Percentiles rank a stretch among this genome's conserved stretches.
phyloP scores from a whole-genome alignment of 2,329 filamentous ascomycete genomes.

The Monilinia laxa region DNA sequence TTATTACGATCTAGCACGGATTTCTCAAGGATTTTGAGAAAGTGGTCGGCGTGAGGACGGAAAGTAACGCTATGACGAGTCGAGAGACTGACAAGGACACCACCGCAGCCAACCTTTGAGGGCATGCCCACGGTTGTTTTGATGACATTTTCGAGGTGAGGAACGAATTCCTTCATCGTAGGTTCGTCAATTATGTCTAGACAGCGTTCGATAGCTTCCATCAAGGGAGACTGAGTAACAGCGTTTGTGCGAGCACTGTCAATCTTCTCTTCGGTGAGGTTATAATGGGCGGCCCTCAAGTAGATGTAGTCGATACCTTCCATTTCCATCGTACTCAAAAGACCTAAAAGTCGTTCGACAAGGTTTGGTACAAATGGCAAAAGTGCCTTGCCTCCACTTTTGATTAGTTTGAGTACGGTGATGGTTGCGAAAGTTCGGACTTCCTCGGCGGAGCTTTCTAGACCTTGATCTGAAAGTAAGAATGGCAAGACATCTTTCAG shows the following conservation, averaged over 20 bases:
- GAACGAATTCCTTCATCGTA: conserved; percentile 73
- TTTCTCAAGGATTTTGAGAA: conserved; percentile 76
- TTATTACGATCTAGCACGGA: conserved; percentile 89
- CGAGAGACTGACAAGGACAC: conserved; percentile 80
- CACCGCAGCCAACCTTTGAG: conserved; percentile 87
- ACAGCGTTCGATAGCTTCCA: conserved; percentile 86
- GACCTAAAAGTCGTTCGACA: conserved; percentile 74
- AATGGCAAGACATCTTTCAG: conserved; percentile 87
- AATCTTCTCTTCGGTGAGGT: conserved; percentile 83
- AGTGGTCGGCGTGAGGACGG: conserved; percentile 69
- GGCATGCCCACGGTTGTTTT: conserved; percentile 87
- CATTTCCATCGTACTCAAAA: conserved; percentile 85
- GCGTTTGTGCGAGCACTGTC: conserved; percentile 81
- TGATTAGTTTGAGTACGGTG: conserved; percentile 84
- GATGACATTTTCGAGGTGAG: conserved; percentile 73
- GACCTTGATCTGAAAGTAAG: conserved; percentile 80
- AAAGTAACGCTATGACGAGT: conserved; percentile 77
- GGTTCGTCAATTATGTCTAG: conserved; percentile 77
- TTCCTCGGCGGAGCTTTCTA: conserved; percentile 86
- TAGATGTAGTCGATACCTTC: conserved; percentile 91
- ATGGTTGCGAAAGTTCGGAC: conserved; percentile 80
- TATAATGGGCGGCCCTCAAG: conserved; percentile 79
- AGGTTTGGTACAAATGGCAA: conserved; percentile 79
- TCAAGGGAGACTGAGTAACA: conserved; percentile 83
- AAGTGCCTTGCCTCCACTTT: conserved; percentile 78